Conservation (phyloP, 1,284 basidiomycete genomes). For the Ceraceosorus bombacis region DNA sequence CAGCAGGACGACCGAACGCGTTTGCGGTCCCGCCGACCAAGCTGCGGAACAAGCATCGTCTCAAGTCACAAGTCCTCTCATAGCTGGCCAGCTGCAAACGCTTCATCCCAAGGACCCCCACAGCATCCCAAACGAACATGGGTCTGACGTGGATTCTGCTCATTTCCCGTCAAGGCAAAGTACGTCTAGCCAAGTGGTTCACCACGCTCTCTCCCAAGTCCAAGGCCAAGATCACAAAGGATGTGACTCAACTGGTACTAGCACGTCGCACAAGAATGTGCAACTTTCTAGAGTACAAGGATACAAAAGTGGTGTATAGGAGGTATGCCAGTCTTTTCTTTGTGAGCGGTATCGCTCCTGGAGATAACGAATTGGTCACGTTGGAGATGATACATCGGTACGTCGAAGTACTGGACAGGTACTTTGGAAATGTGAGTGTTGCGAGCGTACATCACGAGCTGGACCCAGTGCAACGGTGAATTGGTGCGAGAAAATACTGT, state of each 20-base stretch:
- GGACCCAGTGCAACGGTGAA: too few species aligned
- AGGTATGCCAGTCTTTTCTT: conserved; percentile 98
- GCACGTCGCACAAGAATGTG: conserved; percentile 59
- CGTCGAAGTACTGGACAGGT: conserved; percentile 95
- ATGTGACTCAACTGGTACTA: conserved; percentile 95
- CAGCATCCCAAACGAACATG: too few species aligned
- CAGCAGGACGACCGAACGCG: too few species aligned
- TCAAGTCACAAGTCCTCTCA: too few species aligned
- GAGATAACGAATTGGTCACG: conserved; percentile 85
- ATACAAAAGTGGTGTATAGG: conserved; percentile 73
- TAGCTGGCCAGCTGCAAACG: too few species aligned
- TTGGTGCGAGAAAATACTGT: too few species aligned
- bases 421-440: conserved; percentile 77
- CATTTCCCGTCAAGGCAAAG: conserved; percentile 93
- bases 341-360: conserved; percentile 78
- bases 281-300: conserved; percentile 12
- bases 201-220: conserved; percentile 85
- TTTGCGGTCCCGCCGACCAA: too few species aligned
- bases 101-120: too few species aligned
- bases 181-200: conserved; percentile 98
- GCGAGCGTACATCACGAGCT: background rate
- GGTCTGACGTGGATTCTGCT: conserved; percentile 64
- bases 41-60: too few species aligned
- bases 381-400: conserved; percentile 97
- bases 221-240: conserved; percentile 98